A percentile compares a stretch with the other conserved stretches of the same genome.
These are phyloP conservation scores for Baudoinia panamericana DNA, from an alignment of 495 filamentous ascomycete species.

Conservation along the genomic window DNA sequence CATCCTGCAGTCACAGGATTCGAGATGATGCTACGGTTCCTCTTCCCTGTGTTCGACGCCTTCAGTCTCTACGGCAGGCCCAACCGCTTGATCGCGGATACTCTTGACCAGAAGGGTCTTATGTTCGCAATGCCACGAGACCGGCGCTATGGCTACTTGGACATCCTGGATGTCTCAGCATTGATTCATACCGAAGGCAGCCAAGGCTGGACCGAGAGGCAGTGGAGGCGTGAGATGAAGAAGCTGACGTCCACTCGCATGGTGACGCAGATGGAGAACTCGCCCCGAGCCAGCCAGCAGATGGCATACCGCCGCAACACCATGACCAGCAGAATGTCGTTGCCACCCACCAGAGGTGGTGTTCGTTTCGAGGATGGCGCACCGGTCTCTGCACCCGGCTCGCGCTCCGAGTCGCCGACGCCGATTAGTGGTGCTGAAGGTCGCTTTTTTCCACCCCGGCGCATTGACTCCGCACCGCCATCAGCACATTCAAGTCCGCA, in stretches of 20 bases:
- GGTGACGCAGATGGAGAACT: conserved; percentile 53
- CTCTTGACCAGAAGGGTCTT: conserved; percentile 69
- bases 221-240: conserved; percentile 84
- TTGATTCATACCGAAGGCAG: conserved; percentile 69
- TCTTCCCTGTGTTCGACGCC: conserved; percentile 89
- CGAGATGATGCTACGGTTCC: conserved; percentile 88
- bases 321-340: conserved; percentile 13
- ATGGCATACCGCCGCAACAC: conserved; percentile 14
- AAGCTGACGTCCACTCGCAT: conserved; percentile 77
- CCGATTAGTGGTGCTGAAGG: conserved; percentile 25
- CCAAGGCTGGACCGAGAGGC: conserved; percentile 66
- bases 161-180: conserved; percentile 67
- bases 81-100: conserved; percentile 71
- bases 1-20: conserved; percentile 86
- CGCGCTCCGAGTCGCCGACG: conserved; percentile 23
- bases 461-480: conserved; percentile 32
- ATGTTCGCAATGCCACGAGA: conserved; percentile 98
- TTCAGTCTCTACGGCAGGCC: conserved; percentile 89
- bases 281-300: conserved; percentile 31
- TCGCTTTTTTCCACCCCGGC: conserved; percentile 26
- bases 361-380: conserved; percentile 55
- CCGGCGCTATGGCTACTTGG: conserved; percentile 78
- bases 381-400: conserved; percentile 39
- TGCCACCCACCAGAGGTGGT: conserved; percentile 21
- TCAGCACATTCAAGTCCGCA: conserved; percentile 29